These are phyloP conservation scores for Barnettozyma salicaria DNA, from an alignment of 805 yeast genomes.

Conservation along the genomic window DNA sequence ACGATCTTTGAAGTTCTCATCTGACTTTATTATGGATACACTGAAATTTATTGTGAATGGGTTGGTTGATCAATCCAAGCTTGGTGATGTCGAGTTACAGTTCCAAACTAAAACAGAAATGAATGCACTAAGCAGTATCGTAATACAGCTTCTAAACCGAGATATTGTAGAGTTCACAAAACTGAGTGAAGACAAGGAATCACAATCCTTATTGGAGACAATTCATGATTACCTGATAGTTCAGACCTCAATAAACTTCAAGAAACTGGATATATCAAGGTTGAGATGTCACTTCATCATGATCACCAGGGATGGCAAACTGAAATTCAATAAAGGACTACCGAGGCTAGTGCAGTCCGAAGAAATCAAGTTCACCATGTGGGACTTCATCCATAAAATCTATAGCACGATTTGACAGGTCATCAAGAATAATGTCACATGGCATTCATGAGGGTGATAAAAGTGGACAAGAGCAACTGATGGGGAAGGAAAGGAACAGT, in stretches of 20 bases:
- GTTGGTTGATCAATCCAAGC: constrained; percentile 12
- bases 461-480: too few species aligned
- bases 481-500: too few species aligned
- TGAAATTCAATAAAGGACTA: constrained; percentile 18
- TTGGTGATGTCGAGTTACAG: constrained; percentile 26
- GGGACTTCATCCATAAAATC: constrained; percentile 21
- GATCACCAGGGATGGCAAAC: constrained; percentile 20
- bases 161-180: constrained; percentile 22
- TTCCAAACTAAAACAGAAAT: constrained; percentile 23
- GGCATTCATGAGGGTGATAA: too few species aligned
- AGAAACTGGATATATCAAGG: constrained; percentile 18
- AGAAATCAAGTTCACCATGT: constrained; percentile 20
- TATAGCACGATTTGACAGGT: constrained; percentile 6
- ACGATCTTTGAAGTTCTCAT: constrained; percentile 23
- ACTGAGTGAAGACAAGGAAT: not conserved
- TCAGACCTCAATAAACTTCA: constrained; percentile 27
- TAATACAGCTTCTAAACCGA: constrained; percentile 24
- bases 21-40: constrained; percentile 21
- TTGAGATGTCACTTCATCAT: constrained; percentile 19
- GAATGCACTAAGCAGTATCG: constrained; percentile 21
- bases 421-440: too few species aligned
- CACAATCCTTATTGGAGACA: constrained; percentile 12
- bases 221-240: constrained; percentile 20
- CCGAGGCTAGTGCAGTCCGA: constrained; percentile 19
- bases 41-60: constrained; percentile 23